Base-by-base conservation (phyloP, 345 rosid species). In the Eucalyptus urophylla region DNA sequence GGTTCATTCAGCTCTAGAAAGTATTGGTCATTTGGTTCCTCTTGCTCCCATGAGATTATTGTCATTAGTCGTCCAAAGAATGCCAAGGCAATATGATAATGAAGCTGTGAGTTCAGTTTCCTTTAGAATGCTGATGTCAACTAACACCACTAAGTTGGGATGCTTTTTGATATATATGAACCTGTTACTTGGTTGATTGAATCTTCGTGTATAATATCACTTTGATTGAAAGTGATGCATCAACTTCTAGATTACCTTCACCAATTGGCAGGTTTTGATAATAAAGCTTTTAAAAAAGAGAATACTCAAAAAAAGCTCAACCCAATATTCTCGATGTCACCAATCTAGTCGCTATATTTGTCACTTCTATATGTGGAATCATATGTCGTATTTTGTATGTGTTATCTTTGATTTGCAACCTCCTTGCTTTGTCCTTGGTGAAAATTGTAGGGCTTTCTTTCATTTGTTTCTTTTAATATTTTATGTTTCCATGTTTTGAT, bases 1-100 rank as follows among this genome's bases (percentile, higher is more conserved):
- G 51, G 95, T 98, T 89, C 99, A 96, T 92, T 89, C 90, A 12
- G 94, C 97, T n/a, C 90, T 97, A 65, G 88, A 94, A 88, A 89
- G 88, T 91, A 96, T 97, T 83, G 62, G 92, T 91, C 80, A 90
- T 62, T 91, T 96, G 93, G 94, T 96, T 80, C 99, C 99, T 91
- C 96, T 95, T 88, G 95, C 97, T 47, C 96, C 98, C 37, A 88
- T 90, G 86, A 94, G 94, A 91, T 90, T 97, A 90, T 89, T 92
- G 50, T 87, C 92, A 88, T 88, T 95, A 25, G 94, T 97, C 88
- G 88, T 93, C 89, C 95, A 92, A 58, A 89, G 90, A 86, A 94
- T 95, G 97, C 98, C 97, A 33, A 92, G 89, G n/a, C 87, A 88
- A 31, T 89, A 94, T 89, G 93, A 89, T 67, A 94, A 94, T 86